Conservation (phyloP, 2,329 filamentous ascomycete species). For the Claviceps maximensis region DNA sequence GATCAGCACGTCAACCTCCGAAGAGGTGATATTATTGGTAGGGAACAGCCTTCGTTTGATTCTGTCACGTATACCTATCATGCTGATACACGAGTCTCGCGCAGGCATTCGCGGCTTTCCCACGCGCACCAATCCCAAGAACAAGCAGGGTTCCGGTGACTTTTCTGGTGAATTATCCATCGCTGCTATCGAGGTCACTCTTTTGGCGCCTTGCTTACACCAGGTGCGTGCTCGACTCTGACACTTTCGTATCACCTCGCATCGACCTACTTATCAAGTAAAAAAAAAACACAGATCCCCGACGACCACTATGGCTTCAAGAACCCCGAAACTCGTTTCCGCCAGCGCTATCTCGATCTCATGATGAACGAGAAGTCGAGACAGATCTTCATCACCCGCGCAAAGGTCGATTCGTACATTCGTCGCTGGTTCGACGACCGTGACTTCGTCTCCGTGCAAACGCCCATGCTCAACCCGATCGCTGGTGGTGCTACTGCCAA, state of each 20-base stretch:
- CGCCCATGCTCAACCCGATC: conserved; percentile 93
- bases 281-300: conserved; percentile 46
- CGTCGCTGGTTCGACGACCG: conserved; percentile 77
- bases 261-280: background rate
- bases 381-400: conserved; percentile 70
- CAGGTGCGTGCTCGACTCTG: conserved; percentile 39
- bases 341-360: conserved; percentile 86
- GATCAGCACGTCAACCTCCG: conserved; percentile 82
- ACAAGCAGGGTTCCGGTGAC: conserved; percentile 61
- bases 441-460: conserved; percentile 90
- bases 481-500: conserved; percentile 88
- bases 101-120: conserved; percentile 18
- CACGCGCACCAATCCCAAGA: conserved; percentile 71
- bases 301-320: conserved; percentile 90
- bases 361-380: conserved; percentile 90
- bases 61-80: background rate
- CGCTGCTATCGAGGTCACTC: conserved; percentile 73
- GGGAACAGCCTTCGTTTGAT: background rate
- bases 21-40: conserved; percentile 82
- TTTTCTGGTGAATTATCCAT: conserved; percentile 72
- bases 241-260: background rate
- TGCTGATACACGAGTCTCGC: background rate
- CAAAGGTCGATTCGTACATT: conserved; percentile 81
- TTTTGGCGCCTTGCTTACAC: conserved; percentile 84
- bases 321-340: conserved; percentile 85